These are phyloP conservation scores for Neospora caninum DNA, from an alignment of 169 alveolate genomes.

Conservation along the genomic window DNA sequence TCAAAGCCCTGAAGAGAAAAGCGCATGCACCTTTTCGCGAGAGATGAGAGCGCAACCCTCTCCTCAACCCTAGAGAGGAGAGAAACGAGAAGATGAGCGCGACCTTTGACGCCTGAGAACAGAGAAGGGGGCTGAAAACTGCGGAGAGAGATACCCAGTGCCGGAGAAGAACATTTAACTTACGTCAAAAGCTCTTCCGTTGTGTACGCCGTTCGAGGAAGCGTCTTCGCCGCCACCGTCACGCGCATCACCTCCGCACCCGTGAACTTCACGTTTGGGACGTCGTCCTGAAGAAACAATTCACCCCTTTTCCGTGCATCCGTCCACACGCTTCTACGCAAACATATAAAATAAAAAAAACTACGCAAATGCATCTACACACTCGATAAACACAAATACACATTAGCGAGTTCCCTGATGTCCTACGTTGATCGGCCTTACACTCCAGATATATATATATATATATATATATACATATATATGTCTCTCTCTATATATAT, in stretches of 20 bases:
- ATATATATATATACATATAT: too few relatives aligned
- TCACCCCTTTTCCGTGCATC: not conserved
- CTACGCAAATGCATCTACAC: too few relatives aligned
- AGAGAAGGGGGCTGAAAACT: not conserved
- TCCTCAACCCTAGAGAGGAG: too few relatives aligned
- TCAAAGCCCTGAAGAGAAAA: not conserved
- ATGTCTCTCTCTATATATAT: too few relatives aligned
- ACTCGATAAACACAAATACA: too few relatives aligned
- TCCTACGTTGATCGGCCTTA: too few relatives aligned
- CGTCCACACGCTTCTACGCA: not conserved
- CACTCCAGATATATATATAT: too few relatives aligned
- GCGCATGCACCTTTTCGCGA: too few relatives aligned
- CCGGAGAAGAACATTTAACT: not conserved
- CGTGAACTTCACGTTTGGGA: slow-evolving; percentile 40
- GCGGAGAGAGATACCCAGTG: not conserved
- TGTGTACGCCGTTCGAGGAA: not conserved
- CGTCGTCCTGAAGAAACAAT: not conserved
- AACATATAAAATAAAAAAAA: not conserved
- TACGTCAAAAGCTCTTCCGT: not conserved
- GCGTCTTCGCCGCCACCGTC: not conserved
- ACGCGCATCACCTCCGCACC: slow-evolving; percentile 37
- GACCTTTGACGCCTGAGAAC: not conserved
- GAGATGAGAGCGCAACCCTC: too few relatives aligned
- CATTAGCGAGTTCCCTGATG: too few relatives aligned
- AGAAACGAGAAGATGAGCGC: too few relatives aligned